Conservation (phyloP, 768 basidiomycete genomes). For the Lyophyllum shimeji region DNA sequence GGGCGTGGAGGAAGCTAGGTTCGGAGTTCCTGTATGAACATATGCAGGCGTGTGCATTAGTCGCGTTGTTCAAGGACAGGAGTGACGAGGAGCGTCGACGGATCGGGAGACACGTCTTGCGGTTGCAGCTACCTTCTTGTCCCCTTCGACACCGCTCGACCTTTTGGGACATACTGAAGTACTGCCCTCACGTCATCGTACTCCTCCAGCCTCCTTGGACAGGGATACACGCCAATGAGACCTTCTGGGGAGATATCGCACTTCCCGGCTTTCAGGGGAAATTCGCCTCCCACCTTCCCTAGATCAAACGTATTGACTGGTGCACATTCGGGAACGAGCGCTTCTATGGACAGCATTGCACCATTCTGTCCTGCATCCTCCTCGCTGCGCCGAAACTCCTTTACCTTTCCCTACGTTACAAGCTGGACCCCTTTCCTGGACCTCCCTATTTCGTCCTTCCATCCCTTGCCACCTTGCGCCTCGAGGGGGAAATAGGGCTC, state of each 20-base stretch:
- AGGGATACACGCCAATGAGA: not conserved
- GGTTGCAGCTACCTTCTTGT: not conserved
- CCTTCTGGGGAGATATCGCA: too few species aligned
- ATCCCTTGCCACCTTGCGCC: not conserved
- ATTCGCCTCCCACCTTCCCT: too few species aligned
- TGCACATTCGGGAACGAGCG: slow-evolving; percentile 1
- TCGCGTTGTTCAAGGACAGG: not conserved
- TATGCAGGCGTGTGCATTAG: not conserved
- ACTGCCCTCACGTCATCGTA: not conserved
- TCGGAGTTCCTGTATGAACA: slow-evolving; percentile 1
- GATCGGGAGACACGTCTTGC: not conserved
- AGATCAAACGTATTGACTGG: slow-evolving; percentile 1
- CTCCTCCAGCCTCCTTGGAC: not conserved
- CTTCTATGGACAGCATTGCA: not conserved
- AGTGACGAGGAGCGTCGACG: not conserved
- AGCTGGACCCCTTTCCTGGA: not conserved
- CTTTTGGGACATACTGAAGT: not conserved
- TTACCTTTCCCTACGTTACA: not conserved
- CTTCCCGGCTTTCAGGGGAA: too few species aligned
- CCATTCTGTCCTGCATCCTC: not conserved
- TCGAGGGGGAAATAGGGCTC: not conserved
- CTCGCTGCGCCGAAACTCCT: not conserved
- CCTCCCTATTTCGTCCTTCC: not conserved
- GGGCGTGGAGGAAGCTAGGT: not conserved
- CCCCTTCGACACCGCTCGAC: not conserved